Evolutionary conservation across 139 green algal species (phyloP).

Genomic region (Penium margaritaceum): DNA sequence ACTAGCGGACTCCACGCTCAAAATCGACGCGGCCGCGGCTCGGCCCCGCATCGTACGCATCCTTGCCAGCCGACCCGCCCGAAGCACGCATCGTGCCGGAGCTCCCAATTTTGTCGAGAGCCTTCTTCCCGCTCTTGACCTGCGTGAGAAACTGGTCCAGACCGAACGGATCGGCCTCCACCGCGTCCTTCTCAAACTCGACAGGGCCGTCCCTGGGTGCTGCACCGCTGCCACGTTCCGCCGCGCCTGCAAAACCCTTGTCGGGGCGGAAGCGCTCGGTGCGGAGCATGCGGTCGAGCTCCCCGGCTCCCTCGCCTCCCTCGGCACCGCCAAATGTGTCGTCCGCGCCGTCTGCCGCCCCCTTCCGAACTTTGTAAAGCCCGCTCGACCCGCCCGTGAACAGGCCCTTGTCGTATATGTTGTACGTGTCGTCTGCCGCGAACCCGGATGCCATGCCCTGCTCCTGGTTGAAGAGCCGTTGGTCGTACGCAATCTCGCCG

Average conservation of each 20-base stretch:
- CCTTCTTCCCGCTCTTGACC: constrained; percentile 59
- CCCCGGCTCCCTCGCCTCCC: constrained; percentile 21
- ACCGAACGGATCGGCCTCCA: constrained; percentile 87
- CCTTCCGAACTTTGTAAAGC: constrained; percentile 53
- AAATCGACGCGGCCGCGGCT: constrained; percentile 37
- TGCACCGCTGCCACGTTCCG: constrained; percentile 37
- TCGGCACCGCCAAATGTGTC: constrained; percentile 33
- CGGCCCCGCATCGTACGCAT: constrained; percentile 39
- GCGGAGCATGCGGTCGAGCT: constrained; percentile 26
- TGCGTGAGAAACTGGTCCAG: constrained; percentile 80
- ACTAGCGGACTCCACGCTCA: too few species aligned
- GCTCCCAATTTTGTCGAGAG: constrained; percentile 37
- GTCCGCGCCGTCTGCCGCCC: constrained; percentile 46
- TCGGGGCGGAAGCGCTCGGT: constrained; percentile 79
- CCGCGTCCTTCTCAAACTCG: constrained; percentile 76
- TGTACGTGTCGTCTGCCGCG: constrained; percentile 80
- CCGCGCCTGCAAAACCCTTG: constrained; percentile 75
- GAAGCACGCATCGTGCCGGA: constrained; percentile 26
- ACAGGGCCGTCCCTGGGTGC: constrained; percentile 51
- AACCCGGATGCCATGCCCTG: constrained; percentile 72
- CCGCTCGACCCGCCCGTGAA: constrained; percentile 60
- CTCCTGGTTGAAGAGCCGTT: constrained; percentile 96
- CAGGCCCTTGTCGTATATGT: constrained; percentile 90
- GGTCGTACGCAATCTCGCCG: constrained; percentile 90
- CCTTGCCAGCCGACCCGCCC: constrained; percentile 10